Conservation (phyloP, 208 protist genomes). For the Naegleria gruberi region DNA sequence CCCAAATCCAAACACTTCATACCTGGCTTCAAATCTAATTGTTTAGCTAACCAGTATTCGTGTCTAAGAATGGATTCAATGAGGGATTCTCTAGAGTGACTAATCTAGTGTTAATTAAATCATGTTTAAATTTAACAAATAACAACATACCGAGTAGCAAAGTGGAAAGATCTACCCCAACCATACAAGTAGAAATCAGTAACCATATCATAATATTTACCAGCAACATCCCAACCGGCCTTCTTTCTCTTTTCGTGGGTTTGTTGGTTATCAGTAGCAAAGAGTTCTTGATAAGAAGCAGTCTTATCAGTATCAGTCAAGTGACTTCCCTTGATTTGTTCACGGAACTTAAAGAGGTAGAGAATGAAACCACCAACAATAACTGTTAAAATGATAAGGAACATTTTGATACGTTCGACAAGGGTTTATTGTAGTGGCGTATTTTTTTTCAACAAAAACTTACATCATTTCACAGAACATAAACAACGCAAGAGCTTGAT, state of each 20-base stretch:
- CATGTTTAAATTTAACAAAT: no score
- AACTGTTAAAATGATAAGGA: not conserved
- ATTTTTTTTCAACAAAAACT: no score
- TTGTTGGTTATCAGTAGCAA: not conserved
- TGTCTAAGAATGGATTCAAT: constrained; percentile 79
- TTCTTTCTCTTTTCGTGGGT: not conserved
- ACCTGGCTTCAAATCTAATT: constrained; percentile 68
- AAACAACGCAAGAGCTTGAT: no score
- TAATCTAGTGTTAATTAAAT: no score
- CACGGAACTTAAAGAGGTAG: not conserved
- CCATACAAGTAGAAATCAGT: constrained; percentile 94
- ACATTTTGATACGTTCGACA: no score
- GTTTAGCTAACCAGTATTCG: constrained; percentile 82
- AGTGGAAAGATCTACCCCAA: constrained; percentile 92
- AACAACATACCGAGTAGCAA: constrained; percentile 69
- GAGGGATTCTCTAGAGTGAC: constrained; percentile 68
- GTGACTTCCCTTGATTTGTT: not conserved
- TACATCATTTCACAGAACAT: no score
- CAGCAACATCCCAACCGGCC: constrained; percentile 52
- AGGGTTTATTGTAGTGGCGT: no score
- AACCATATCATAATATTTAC: constrained; percentile 92
- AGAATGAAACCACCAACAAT: not conserved
- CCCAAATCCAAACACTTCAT: constrained; percentile 45
- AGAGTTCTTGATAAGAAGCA: not conserved
- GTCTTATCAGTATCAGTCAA: not conserved